These are phyloP conservation scores for Daedaleopsis nitida DNA, from an alignment of 768 basidiomycete genomes.

Conservation along the genomic window DNA sequence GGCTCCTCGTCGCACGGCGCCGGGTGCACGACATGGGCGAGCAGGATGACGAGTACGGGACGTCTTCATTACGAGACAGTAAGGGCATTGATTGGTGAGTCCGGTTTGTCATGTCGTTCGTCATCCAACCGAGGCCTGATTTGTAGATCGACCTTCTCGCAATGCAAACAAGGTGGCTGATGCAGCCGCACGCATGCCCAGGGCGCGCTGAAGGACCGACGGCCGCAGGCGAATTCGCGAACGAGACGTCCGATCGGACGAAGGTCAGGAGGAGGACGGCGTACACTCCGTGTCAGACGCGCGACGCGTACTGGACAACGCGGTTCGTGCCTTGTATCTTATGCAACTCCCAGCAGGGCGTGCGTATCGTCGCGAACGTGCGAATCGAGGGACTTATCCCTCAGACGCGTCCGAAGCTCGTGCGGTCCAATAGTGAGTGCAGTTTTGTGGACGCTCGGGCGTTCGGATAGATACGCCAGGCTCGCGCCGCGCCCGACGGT, in stretches of 20 bases:
- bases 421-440: slow-evolving; percentile 7
- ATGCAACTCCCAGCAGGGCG: background rate
- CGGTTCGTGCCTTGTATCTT: background rate
- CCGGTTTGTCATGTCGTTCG: background rate
- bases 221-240: background rate
- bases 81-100: background rate
- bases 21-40: background rate
- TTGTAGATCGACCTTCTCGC: background rate
- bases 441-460: background rate
- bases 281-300: background rate
- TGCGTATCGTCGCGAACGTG: slow-evolving; percentile 2
- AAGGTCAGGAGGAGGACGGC: background rate
- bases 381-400: background rate
- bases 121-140: background rate
- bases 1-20: background rate
- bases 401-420: background rate
- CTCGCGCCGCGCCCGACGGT: slow-evolving; percentile 5
- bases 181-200: background rate
- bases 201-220: background rate
- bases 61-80: background rate
- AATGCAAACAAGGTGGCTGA: background rate
- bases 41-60: background rate
- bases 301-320: background rate
- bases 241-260: slow-evolving; percentile 10
- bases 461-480: slow-evolving; percentile 6